These are phyloP conservation scores for Aspergillus sparsus DNA, from an alignment of 495 filamentous ascomycete species.

Conservation along the genomic window DNA sequence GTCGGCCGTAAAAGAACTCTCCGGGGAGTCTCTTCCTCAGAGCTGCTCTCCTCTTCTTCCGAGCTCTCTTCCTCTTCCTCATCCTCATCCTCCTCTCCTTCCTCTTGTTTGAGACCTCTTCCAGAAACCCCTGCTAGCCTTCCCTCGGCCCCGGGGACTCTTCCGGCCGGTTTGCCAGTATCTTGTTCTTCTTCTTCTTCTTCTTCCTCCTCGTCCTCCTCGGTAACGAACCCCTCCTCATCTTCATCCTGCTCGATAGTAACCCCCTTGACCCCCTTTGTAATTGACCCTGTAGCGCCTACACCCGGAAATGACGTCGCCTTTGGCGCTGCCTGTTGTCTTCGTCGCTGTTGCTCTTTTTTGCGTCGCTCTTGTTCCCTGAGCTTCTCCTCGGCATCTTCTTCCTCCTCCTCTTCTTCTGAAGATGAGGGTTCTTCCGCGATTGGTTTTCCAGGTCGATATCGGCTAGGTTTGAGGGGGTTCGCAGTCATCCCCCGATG, in stretches of 20 bases:
- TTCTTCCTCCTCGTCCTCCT: constrained; percentile 62
- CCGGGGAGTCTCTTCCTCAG: constrained; percentile 73
- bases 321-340: constrained; percentile 54
- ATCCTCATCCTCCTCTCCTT: constrained; percentile 47
- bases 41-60: constrained; percentile 59
- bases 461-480: constrained; percentile 71
- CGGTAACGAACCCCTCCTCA: constrained; percentile 78
- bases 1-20: constrained; percentile 80
- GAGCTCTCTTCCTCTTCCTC: constrained; percentile 51
- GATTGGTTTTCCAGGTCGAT: constrained; percentile 81
- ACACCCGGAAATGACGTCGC: constrained; percentile 60
- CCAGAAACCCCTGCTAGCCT: constrained; percentile 26
- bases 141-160: constrained; percentile 22
- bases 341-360: constrained; percentile 34
- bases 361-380: constrained; percentile 38
- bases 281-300: constrained; percentile 38
- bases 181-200: constrained; percentile 35
- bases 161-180: constrained; percentile 27
- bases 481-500: constrained; percentile 93
- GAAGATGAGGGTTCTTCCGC: constrained; percentile 66
- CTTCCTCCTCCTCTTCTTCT: constrained; percentile 59
- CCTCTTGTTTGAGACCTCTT: too few relatives aligned
- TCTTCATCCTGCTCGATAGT: constrained; percentile 46
- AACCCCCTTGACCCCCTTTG: constrained; percentile 32
- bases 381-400: constrained; percentile 44